A percentile compares a stretch with the other conserved stretches of the same genome.
Conservation (phyloP, 768 basidiomycete species). For the Phanerochaete sordida region DNA sequence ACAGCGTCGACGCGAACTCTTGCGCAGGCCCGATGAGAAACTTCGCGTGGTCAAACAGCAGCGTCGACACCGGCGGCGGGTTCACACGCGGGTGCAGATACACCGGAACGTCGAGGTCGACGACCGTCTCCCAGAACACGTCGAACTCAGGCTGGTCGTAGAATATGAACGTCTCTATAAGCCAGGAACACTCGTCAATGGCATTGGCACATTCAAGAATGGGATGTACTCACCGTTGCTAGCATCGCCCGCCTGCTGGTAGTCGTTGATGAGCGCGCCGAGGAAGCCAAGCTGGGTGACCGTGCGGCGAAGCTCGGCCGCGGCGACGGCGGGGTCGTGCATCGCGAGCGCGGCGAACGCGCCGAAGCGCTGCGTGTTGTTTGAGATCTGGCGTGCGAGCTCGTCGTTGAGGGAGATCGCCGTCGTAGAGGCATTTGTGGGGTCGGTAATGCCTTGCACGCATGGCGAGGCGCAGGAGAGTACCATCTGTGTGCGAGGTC, state of each 20-base stretch:
- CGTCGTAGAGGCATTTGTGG: not conserved
- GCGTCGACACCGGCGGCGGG: not conserved
- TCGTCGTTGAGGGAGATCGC: not conserved
- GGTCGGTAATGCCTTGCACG: not conserved
- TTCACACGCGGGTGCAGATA: not conserved
- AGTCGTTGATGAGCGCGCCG: constrained; percentile 1
- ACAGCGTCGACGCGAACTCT: constrained; percentile 1
- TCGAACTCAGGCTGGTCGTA: constrained; percentile 1
- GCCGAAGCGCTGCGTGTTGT: not conserved
- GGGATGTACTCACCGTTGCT: not conserved
- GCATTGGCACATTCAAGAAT: not conserved
- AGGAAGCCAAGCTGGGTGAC: constrained; percentile 1
- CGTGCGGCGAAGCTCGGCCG: not conserved
- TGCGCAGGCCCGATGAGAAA: not conserved
- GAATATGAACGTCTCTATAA: not conserved
- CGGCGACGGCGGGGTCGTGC: constrained; percentile 1
- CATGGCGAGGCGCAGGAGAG: constrained; percentile 1
- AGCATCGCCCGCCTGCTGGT: not conserved
- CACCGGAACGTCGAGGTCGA: not conserved
- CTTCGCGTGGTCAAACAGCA: not conserved
- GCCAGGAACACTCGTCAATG: not conserved
- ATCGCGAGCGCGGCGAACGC: constrained; percentile 1
- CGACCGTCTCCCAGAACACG: constrained; percentile 1
- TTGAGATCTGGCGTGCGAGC: not conserved
- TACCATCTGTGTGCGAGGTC: not conserved